Base-by-base conservation (phyloP, 495 filamentous ascomycete genomes). In the Penicillium roqueforti region DNA sequence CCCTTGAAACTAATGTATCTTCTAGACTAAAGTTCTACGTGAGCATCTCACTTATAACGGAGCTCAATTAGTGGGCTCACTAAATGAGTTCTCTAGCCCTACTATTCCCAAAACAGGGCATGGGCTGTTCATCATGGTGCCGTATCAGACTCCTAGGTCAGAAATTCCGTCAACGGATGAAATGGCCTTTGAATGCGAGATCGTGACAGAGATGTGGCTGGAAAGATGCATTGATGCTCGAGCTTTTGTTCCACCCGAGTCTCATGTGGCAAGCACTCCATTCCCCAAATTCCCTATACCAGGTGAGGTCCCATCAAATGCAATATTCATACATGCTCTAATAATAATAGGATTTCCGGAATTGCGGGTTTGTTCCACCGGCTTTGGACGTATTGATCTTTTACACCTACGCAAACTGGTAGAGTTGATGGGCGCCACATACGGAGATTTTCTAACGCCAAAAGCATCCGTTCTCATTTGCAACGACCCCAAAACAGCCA, bases 131-230 rank as follows among this genome's bases (percentile, higher is more conserved):
- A 68, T 83, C 23, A 73, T 86, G 47, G 75, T 84, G 19, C 80
- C 83, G 7, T 80, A 83, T 58, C 74, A 70, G 36, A 73, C 70
- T 13, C 66, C 69, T 13, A 62, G 54, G 31, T 59, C 62, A 11
- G 55, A 70, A 20, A 54, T 74, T 45, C 69, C 77, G 31, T 70
- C 67, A 1, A 68, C 73, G 29, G 67, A 73, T 53, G 73, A 75
- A 46, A 65, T 67, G 56, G 70, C 71, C 5, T 74, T 76, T 31
- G 74, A 68, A 51, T 71, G 73, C 49, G 68, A 70, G 31, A 68
- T 85, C 39, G 87, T 95, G 34, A 97, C 89, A 9, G 88, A 96
- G 58, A 93, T 92, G 78, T 98, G 92, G 84, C 76, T 97, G 34
- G 93, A 98, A 69, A 78, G 83, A 39, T 97, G 92, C 66, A 71